Percentiles rank a stretch among this genome's conserved stretches.
These are phyloP conservation scores for Saturnispora hagleri DNA, from an alignment of 805 yeast species.

Conservation along the genomic window DNA sequence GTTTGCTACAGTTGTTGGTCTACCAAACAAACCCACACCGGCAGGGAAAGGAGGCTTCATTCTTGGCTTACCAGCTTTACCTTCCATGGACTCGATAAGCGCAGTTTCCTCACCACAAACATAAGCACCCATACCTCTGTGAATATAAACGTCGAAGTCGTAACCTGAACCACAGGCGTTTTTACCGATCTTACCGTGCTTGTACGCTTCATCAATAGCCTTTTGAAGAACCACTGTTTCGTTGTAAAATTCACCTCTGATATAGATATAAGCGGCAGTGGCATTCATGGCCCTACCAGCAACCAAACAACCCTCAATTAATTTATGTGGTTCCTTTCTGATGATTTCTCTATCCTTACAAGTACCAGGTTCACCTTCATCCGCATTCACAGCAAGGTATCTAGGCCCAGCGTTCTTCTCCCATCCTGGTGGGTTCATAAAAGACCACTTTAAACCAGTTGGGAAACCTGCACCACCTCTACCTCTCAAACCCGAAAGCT, in stretches of 20 bases:
- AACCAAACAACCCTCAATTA: conserved; percentile 83
- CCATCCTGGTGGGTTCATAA: conserved; percentile 96
- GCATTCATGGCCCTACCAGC: conserved; percentile 93
- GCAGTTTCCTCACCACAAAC: conserved; percentile 92
- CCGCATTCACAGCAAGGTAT: conserved; percentile 83
- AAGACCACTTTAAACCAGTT: conserved; percentile 84
- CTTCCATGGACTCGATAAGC: conserved; percentile 79
- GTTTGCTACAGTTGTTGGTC: conserved; percentile 86
- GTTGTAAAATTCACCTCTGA: conserved; percentile 83
- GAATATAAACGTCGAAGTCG: conserved; percentile 73
- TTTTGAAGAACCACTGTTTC: conserved; percentile 66
- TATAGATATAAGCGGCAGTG: conserved; percentile 84
- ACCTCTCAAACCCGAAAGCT: conserved; percentile 77
- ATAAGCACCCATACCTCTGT: conserved; percentile 92
- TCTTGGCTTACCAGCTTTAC: conserved; percentile 90
- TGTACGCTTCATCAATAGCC: conserved; percentile 83
- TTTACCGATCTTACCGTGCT: conserved; percentile 71
- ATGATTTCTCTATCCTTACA: conserved; percentile 89
- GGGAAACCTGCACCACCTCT: conserved; percentile 96
- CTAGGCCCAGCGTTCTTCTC: conserved; percentile 85
- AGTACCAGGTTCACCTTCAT: conserved; percentile 93
- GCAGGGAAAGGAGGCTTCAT: conserved; percentile 94
- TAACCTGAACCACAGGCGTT: conserved; percentile 84
- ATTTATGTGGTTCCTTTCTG: conserved; percentile 86
- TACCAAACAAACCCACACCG: conserved; percentile 83